Evolutionary conservation across 169 alveolate genomes (phyloP), one percentile per base, ranked within the genome.

Genomic region (Babesia gibsoni): DNA sequence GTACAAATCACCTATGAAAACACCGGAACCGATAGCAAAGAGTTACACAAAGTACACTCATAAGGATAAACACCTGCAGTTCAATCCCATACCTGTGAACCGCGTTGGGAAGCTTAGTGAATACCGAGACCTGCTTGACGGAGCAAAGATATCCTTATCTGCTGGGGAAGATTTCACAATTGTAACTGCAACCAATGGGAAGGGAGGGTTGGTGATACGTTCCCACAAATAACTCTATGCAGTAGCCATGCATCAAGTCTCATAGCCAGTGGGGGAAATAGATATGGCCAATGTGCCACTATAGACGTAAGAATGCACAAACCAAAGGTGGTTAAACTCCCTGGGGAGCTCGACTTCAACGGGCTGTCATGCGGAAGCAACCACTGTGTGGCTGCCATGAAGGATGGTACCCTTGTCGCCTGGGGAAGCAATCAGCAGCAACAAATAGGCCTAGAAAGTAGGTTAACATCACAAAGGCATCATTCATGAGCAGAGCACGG

Each of bases 141-240:
- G 69, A 2, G 42, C 84, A 2, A 10, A 7, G 9, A n/a, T 64
- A 16, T 52, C 46, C 0, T 52, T 73, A 8, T 63, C 73, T 14
- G 84, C 84, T 3, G 84, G 84, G 18, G 75, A 73, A 22, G 69
- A 56, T 5, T 73, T 73, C 35, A 73, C 77, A 9, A 43, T 73
- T 6, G 69, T 73, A 3, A 41, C 77, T 20, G 65, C 61, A 0
- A 59, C 67, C 20, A 52, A 79, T 27, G 43, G n/a, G n/a, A 59
- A 1, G 12, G 52, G 35, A 29, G 35, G 72, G 70, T 53, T 42
- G 22, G 43, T 43, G n/a, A 5, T 1, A 1, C 30, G 43, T 7
- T 37, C 2, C 6, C 14, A 9, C 9, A 43, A 42, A 32, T n/a
- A 1, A 20, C 37, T 67, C 16, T 20, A 16, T 4, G 42, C 56